Conservation (phyloP, 2,329 filamentous ascomycete genomes). For the Helminthosporium solani region DNA sequence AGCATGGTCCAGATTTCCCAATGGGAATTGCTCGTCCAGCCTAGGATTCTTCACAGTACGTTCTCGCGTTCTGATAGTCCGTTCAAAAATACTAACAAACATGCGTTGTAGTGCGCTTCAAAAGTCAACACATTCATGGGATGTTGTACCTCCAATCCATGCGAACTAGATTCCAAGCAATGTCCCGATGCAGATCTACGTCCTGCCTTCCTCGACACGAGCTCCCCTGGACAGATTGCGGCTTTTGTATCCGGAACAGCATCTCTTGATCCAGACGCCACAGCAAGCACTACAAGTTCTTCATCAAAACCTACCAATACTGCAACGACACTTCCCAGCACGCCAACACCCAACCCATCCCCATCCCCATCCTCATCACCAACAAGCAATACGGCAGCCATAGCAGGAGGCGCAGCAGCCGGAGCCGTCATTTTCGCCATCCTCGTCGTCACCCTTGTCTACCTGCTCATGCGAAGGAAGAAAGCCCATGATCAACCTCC, state of each 20-base stretch:
- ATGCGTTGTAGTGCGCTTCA: too few species aligned
- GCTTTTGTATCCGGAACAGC: too few species aligned
- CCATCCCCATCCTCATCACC: not conserved
- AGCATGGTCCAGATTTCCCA: not conserved
- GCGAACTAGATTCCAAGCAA: not conserved
- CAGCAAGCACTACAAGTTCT: not conserved
- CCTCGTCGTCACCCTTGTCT: slow-evolving; percentile 1
- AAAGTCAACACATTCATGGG: not conserved
- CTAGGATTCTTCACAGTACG: not conserved
- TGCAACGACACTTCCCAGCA: too few species aligned
- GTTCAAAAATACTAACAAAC: not conserved
- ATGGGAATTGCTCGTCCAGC: not conserved
- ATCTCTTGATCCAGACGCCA: too few species aligned
- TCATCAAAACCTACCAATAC: not conserved
- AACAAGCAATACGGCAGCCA: not conserved
- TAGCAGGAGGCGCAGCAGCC: slow-evolving; percentile 2
- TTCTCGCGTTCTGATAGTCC: not conserved
- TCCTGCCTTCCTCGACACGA: not conserved
- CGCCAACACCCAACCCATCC: not conserved
- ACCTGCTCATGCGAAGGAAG: not conserved
- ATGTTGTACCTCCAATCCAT: not conserved
- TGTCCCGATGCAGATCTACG: not conserved
- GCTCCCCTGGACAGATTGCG: not conserved
- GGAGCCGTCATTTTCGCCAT: slow-evolving; percentile 1
- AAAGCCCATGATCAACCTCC: slow-evolving; percentile 1